Percentiles rank a stretch among this genome's conserved stretches.
These are phyloP conservation scores for Salvia rosmarinus DNA, from an alignment of 257 asterid genomes.

Conservation along the genomic window DNA sequence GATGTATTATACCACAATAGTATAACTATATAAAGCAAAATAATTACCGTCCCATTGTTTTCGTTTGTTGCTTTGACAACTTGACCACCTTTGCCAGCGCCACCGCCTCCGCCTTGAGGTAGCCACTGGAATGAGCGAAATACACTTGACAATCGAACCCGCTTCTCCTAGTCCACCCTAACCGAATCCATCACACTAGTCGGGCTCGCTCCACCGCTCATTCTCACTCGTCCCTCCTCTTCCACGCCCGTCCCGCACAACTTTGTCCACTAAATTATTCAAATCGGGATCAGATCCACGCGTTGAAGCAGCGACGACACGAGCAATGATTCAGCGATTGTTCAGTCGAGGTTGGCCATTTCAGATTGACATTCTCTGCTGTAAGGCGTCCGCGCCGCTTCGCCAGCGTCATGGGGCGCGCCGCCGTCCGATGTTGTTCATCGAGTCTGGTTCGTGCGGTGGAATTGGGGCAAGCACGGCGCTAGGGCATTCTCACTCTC, in stretches of 20 bases:
- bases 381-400: constrained; percentile 64
- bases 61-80: constrained; percentile 37
- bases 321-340: constrained; percentile 46
- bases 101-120: constrained; percentile 47
- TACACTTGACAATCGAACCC: constrained; percentile 70
- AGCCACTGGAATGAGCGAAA: constrained; percentile 68
- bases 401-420: constrained; percentile 50
- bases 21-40: background rate
- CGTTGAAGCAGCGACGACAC: constrained; percentile 36
- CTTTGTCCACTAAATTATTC: too few relatives aligned
- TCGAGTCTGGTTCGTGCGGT: constrained; percentile 53
- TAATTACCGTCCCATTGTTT: constrained; percentile 39
- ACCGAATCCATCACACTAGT: constrained; percentile 50
- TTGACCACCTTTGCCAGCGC: constrained; percentile 39
- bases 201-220: constrained; percentile 48
- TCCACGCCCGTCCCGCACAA: too few relatives aligned
- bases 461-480: constrained; percentile 43
- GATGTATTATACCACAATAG: background rate
- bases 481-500: constrained; percentile 37
- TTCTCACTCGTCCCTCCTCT: too few relatives aligned
- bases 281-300: constrained; percentile 37
- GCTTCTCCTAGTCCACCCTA: constrained; percentile 43
- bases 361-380: constrained; percentile 67
- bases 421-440: constrained; percentile 49
- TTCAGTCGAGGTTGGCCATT: constrained; percentile 55